Evolutionary conservation across 345 rosid genomes (phyloP), one percentile per base, ranked within the genome.

Genomic region (Odontarrhena argentea): DNA sequence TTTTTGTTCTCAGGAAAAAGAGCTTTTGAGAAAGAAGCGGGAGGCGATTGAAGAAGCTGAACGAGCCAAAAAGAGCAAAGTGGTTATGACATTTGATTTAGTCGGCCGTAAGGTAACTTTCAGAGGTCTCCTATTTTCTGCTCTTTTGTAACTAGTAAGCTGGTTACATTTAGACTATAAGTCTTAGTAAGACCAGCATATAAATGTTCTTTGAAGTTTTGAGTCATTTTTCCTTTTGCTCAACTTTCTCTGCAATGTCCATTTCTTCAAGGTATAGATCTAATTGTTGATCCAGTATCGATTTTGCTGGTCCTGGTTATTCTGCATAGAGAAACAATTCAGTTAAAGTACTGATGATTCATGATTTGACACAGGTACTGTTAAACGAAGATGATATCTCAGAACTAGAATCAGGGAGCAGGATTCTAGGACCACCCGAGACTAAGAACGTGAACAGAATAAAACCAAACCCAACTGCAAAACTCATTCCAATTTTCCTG

Each of bases 11-110:
- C 78, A 88, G 99, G 95, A 94, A 63, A 94, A 87, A 80, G 88
- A 88, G 67, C 92, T 94, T 43, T 44, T 91, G 48, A 87, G 60
- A 78, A 94, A 88, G 88, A 91, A 88, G 73, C 84, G 78, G 15
- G 87, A 84, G 72, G 91, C 78, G 80, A 80, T 85, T 54, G 95
- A 87, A 69, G 92, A 84, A 82, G 89, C 93, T 70, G 94, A 92
- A 69, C 71, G 15, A 46, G 89, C 79, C 41, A 80, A 92, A 66
- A 76, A 82, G 73, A 86, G 61, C 77, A 92, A 82, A 90, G 93
- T 87, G 58, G 79, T 89, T 57, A 84, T 92, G 76, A 86, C 93
- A 34, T 92, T 92, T 76, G 98, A 92, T 80, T 81, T 92, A 83
- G 81, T 92, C 46, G 96, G 98, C 35, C 96, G 97, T 54, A 92